Conservation (phyloP, 2,329 filamentous ascomycete genomes). For the Cordyceps farinosa region DNA sequence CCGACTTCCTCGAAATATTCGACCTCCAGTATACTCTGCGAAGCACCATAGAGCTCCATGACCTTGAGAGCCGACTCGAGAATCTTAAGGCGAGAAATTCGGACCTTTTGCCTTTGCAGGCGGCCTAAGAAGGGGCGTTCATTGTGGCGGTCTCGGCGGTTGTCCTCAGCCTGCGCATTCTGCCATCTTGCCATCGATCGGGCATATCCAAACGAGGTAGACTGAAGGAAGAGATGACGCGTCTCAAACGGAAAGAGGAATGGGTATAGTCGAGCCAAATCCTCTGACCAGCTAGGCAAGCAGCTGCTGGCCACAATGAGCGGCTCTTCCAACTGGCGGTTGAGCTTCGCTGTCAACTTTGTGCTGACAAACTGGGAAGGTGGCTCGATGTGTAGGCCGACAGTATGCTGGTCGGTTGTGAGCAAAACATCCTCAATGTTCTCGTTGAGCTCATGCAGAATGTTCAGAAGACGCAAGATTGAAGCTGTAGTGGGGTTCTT, state of each 20-base stretch:
- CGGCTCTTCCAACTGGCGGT: slow-evolving; percentile 93
- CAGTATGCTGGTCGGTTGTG: slow-evolving; percentile 63
- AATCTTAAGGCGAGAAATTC: slow-evolving; percentile 91
- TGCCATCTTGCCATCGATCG: slow-evolving; percentile 98
- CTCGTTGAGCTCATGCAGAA: slow-evolving; percentile 87
- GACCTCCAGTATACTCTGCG: slow-evolving; percentile 91
- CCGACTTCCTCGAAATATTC: slow-evolving; percentile 99
- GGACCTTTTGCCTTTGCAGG: slow-evolving; percentile 94
- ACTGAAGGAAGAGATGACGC: slow-evolving; percentile 92
- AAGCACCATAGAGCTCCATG: slow-evolving; percentile 97
- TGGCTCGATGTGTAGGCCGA: slow-evolving; percentile 74
- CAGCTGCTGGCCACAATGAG: slow-evolving; percentile 96
- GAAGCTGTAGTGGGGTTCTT: slow-evolving; percentile 81
- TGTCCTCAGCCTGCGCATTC: slow-evolving; percentile 81
- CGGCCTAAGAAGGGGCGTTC: slow-evolving; percentile 88
- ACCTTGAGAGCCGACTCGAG: slow-evolving; percentile 96
- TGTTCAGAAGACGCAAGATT: slow-evolving; percentile 83
- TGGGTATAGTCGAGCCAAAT: slow-evolving; percentile 86
- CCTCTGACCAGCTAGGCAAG: slow-evolving; percentile 92
- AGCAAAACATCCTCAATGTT: slow-evolving; percentile 88
- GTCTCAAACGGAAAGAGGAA: slow-evolving; percentile 99
- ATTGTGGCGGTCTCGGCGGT: slow-evolving; percentile 77
- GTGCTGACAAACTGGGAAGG: slow-evolving; percentile 96
- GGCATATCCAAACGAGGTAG: slow-evolving; percentile 96
- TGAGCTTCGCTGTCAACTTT: slow-evolving; percentile 95